phyloP scores from a whole-genome alignment of 2,329 filamentous ascomycete species.

The Sordariomycetes sp. region DNA sequence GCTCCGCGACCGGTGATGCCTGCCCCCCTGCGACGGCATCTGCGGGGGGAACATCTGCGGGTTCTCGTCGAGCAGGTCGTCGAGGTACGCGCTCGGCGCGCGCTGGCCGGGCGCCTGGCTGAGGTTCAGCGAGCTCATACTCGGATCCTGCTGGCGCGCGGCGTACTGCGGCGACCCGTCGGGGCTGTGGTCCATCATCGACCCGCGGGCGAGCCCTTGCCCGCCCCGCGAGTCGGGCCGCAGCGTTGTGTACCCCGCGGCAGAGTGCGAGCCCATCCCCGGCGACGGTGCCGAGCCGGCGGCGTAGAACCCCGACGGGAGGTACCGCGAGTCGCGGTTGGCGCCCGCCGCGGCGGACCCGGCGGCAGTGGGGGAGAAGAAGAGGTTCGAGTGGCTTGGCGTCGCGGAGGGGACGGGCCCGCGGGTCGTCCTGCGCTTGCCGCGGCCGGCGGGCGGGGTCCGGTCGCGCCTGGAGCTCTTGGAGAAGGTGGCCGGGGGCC shows the following conservation, averaged over 20 bases:
- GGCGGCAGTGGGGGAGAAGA: constrained; percentile 88
- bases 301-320: constrained; percentile 87
- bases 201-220: constrained; percentile 26
- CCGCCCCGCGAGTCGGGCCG: constrained; percentile 40
- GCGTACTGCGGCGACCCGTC: constrained; percentile 50
- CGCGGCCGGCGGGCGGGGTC: constrained; percentile 35
- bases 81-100: constrained; percentile 78
- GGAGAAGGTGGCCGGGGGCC: constrained; percentile 46
- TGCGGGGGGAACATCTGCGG: constrained; percentile 31
- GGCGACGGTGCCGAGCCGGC: constrained; percentile 40
- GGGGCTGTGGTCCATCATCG: constrained; percentile 36
- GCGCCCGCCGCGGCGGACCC: constrained; percentile 47
- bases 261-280: constrained; percentile 31
- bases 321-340: constrained; percentile 63
- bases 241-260: constrained; percentile 48
- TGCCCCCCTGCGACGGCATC: constrained; percentile 15
- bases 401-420: constrained; percentile 39
- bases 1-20: constrained; percentile 13
- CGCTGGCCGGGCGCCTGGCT: constrained; percentile 53
- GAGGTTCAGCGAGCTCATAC: constrained; percentile 54
- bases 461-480: constrained; percentile 45
- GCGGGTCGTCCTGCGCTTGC: constrained; percentile 35
- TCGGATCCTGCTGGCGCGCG: constrained; percentile 33
- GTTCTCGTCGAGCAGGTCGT: constrained; percentile 77
- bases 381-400: constrained; percentile 58